Base-by-base conservation (phyloP, 257 asterid genomes). In the Fraxinus quadrangulata region DNA sequence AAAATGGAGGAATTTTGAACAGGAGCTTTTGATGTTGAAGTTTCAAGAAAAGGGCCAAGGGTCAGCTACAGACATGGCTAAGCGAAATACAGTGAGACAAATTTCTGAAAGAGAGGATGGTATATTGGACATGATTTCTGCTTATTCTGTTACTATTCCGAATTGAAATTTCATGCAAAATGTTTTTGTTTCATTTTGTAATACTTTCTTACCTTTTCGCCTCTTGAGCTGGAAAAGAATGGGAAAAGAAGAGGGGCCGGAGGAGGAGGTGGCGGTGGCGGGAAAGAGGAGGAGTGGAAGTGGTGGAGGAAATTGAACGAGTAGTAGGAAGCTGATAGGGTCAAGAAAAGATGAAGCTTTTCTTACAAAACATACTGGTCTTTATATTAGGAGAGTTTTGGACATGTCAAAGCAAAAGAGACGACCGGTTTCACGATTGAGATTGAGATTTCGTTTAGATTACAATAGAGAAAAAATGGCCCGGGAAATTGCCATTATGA, bases 41-140 rank as follows among this genome's bases (percentile, higher is more conserved):
- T 75, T 63, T 36, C 36, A 85, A 23, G 97, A 87, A 84, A 89
- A 88, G 19, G 97, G 97, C 97, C 97, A 93, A 71, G 92, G 98
- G 75, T 91, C 88, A 66, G 92, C 92, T 23, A 77, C 34, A 87
- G 94, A 90, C 89, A 94, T 92, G 83, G 89, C 85, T 47, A 89
- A 83, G 1, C 93, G 92, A 84, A 85, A 87, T 21, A 86, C 89
- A 67, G 94, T 71, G 70, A 87, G 86, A 26, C 90, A 89, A 42
- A 83, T 45, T 72, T 88, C 89, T 30, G 97, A 86, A 26, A 88
- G 90, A 72, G 91, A 86, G 14, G 85, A 59, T 7, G 92, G 91
- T 66, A 84, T 77, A 51, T 86, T 87, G 70, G 93, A 75, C 96
- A 91, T 88, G 86, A 39, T 78, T 73, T 45, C 2, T 23, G 36